A percentile compares a stretch with the other conserved stretches of the same genome.
phyloP scores from a whole-genome alignment of 2,329 filamentous ascomycete species.

The Dichotomopilus funicola region DNA sequence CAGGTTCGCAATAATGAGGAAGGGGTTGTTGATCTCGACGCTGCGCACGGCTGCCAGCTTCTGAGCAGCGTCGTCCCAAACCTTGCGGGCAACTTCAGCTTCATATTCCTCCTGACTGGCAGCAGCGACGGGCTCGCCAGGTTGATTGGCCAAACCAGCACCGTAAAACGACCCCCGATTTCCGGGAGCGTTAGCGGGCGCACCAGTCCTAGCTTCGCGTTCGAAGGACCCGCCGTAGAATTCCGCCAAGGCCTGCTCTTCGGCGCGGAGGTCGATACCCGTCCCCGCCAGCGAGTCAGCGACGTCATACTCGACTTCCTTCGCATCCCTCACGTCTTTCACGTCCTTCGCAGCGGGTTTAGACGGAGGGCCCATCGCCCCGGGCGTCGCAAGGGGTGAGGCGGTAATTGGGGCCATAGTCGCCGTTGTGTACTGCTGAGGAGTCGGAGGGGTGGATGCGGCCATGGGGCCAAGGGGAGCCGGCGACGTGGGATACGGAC shows the following conservation, averaged over 20 bases:
- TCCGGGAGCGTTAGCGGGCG: slow-evolving; percentile 49
- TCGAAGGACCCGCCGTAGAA: slow-evolving; percentile 46
- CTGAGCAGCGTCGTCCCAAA: slow-evolving; percentile 52
- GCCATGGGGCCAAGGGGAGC: slow-evolving; percentile 3
- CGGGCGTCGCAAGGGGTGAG: slow-evolving; percentile 21
- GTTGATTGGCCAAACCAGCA: slow-evolving; percentile 59
- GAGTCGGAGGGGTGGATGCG: slow-evolving; percentile 8
- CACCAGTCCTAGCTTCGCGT: slow-evolving; percentile 46
- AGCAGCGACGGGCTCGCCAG: slow-evolving; percentile 39
- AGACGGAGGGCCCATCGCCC: slow-evolving; percentile 52
- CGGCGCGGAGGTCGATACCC: slow-evolving; percentile 79
- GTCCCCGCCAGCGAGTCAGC: slow-evolving; percentile 79
- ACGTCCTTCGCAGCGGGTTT: slow-evolving; percentile 44
- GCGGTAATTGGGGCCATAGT: slow-evolving; percentile 22
- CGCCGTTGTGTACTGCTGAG: slow-evolving; percentile 23
- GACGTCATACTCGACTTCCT: slow-evolving; percentile 62
- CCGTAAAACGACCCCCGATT: slow-evolving; percentile 56
- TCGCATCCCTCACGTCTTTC: slow-evolving; percentile 26
- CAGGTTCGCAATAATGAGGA: slow-evolving; percentile 58
- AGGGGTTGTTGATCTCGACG: slow-evolving; percentile 67
- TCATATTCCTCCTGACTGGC: slow-evolving; percentile 57
- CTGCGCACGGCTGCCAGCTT: slow-evolving; percentile 53
- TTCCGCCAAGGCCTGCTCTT: slow-evolving; percentile 73
- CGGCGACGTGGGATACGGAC: slow-evolving; percentile 14
- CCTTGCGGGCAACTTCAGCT: slow-evolving; percentile 54